A percentile compares a stretch with the other conserved stretches of the same genome.
These are phyloP conservation scores for Ambrosiella cleistominuta DNA, from an alignment of 2,329 filamentous ascomycete genomes.

Conservation along the genomic window DNA sequence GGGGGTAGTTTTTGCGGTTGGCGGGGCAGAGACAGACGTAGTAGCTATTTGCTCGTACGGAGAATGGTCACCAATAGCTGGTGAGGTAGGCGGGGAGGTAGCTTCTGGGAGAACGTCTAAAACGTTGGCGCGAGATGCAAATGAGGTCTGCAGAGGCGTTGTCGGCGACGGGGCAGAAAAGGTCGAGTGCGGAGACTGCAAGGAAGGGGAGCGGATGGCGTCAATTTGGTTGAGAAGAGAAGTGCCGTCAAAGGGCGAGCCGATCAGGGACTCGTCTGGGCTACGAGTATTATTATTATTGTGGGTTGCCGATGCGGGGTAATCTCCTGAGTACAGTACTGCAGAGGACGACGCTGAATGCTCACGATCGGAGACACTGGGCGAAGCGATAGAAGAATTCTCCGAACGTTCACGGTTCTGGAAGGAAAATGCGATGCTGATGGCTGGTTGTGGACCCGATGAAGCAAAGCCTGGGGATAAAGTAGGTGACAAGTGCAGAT, in stretches of 20 bases:
- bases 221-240: slow-evolving; percentile 7
- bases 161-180: not conserved
- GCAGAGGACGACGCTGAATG: slow-evolving; percentile 11
- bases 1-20: not conserved
- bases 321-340: slow-evolving; percentile 4
- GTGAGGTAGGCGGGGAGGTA: slow-evolving; percentile 8
- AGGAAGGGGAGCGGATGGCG: slow-evolving; percentile 4
- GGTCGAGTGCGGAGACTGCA: not conserved
- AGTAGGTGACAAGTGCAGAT: slow-evolving; percentile 5
- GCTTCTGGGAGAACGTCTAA: slow-evolving; percentile 11
- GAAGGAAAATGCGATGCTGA: slow-evolving; percentile 13
- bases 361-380: slow-evolving; percentile 10
- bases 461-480: slow-evolving; percentile 17
- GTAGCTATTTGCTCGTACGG: not conserved
- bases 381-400: slow-evolving; percentile 7
- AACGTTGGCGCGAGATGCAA: slow-evolving; percentile 12
- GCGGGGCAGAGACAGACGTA: not conserved
- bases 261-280: slow-evolving; percentile 7
- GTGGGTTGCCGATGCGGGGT: not conserved
- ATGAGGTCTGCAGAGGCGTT: slow-evolving; percentile 1
- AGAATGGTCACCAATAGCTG: not conserved
- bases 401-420: slow-evolving; percentile 12
- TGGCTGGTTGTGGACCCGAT: slow-evolving; percentile 16
- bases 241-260: slow-evolving; percentile 8
- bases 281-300: not conserved